These are phyloP conservation scores for Colletotrichum sidae DNA, from an alignment of 2,329 filamentous ascomycete genomes.

Conservation along the genomic window DNA sequence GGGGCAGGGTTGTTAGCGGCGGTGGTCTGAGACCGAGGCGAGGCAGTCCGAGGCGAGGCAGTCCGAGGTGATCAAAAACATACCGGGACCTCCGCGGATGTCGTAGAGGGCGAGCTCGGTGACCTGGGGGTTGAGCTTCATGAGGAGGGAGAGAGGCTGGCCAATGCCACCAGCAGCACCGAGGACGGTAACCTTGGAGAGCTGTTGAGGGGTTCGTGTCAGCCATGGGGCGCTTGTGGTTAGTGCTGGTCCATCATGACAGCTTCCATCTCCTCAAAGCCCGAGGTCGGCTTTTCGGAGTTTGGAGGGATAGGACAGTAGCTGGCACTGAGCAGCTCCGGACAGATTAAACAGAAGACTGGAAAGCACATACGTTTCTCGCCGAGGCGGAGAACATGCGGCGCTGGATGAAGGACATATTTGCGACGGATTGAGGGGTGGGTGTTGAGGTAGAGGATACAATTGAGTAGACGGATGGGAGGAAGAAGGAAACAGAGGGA, in stretches of 20 bases:
- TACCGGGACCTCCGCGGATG: slow-evolving; percentile 93
- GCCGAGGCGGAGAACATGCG: slow-evolving; percentile 86
- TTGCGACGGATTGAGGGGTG: slow-evolving; percentile 42
- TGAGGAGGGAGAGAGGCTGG: slow-evolving; percentile 95
- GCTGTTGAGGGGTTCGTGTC: slow-evolving; percentile 61
- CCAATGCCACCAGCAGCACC: slow-evolving; percentile 98
- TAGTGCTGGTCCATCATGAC: not conserved
- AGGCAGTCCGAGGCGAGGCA: not conserved
- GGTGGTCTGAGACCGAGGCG: not conserved
- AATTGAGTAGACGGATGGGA: slow-evolving; percentile 34
- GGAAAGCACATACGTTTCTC: slow-evolving; percentile 71
- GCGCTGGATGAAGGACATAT: slow-evolving; percentile 85
- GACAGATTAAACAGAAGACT: slow-evolving; percentile 21
- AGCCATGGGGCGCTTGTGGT: slow-evolving; percentile 30
- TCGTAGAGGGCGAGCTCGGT: slow-evolving; percentile 97
- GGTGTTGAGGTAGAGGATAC: slow-evolving; percentile 31
- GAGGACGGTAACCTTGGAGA: slow-evolving; percentile 97
- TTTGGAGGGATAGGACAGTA: slow-evolving; percentile 22
- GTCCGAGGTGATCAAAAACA: slow-evolving; percentile 46
- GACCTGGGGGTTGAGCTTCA: slow-evolving; percentile 98
- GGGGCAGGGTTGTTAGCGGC: slow-evolving; percentile 39
- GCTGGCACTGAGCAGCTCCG: slow-evolving; percentile 14
- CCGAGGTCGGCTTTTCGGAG: slow-evolving; percentile 35
- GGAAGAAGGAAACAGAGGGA: slow-evolving; percentile 39
- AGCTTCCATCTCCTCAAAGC: slow-evolving; percentile 9